A percentile compares a stretch with the other conserved stretches of the same genome.
phyloP scores from a whole-genome alignment of 371 early-diverging fungal species.

The Zopfochytrium polystomum region DNA sequence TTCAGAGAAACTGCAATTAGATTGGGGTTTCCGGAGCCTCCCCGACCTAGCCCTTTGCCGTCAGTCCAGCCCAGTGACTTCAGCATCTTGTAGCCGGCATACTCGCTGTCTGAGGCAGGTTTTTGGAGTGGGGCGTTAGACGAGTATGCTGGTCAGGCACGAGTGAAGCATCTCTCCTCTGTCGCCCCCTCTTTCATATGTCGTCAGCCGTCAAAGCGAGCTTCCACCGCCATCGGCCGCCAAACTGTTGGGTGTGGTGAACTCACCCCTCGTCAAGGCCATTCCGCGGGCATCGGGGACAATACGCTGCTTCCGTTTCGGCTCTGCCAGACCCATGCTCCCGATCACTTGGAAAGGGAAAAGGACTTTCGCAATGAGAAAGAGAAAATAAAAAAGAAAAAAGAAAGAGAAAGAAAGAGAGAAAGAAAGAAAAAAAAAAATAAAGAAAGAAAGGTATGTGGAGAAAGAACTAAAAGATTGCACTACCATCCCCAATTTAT shows the following conservation, averaged over 20 bases:
- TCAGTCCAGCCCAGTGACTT: constrained; percentile 94
- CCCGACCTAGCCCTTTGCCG: constrained; percentile 88
- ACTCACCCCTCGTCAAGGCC: no score
- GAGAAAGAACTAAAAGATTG: constrained; percentile 2
- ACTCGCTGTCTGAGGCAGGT: constrained; percentile 62
- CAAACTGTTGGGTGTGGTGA: no score
- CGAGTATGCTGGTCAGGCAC: neutral
- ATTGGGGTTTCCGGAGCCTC: constrained; percentile 75
- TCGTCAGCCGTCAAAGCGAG: neutral
- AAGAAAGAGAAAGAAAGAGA: constrained; percentile 9
- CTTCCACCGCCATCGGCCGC: constrained; percentile 76
- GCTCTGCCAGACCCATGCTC: constrained; percentile 79
- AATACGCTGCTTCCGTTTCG: constrained; percentile 75
- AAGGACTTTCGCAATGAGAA: constrained; percentile 32
- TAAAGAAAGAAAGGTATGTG: constrained; percentile 3
- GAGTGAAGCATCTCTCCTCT: constrained; percentile 4
- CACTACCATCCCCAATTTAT: no score
- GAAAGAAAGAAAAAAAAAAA: constrained; percentile 6
- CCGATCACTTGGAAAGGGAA: constrained; percentile 4
- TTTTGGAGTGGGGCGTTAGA: neutral
- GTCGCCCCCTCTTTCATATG: neutral
- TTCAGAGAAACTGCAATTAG: constrained; percentile 80
- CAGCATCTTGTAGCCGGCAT: constrained; percentile 88
- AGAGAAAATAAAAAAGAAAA: constrained; percentile 27
- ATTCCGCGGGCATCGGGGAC: constrained; percentile 90